Percentiles rank a stretch among this genome's conserved stretches.
phyloP scores from a whole-genome alignment of 1,139 yeast species.

The Debaryomycetaceae sp. region DNA sequence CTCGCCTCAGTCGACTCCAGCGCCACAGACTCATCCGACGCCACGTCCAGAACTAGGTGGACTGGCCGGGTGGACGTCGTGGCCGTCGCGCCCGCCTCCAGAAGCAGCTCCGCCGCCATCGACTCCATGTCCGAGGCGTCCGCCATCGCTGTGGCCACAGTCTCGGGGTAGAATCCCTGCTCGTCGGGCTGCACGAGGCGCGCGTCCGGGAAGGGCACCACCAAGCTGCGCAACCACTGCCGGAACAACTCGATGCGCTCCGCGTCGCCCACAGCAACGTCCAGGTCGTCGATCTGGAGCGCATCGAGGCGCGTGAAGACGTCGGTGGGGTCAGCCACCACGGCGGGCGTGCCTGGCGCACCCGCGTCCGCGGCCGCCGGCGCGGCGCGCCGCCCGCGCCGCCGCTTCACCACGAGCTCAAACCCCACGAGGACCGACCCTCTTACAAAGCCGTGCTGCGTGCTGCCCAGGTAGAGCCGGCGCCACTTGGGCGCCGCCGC shows the following conservation, averaged over 20 bases:
- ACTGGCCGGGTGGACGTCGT: too few species aligned
- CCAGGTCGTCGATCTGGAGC: slow-evolving; percentile 12
- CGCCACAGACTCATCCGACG: too few species aligned
- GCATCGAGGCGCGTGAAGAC: slow-evolving; percentile 9
- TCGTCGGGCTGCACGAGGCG: slow-evolving; percentile 25
- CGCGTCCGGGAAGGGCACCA: slow-evolving; percentile 28
- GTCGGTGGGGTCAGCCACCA: slow-evolving; percentile 7
- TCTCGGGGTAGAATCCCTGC: slow-evolving; percentile 39
- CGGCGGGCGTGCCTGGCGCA: slow-evolving; percentile 3
- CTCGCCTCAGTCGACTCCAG: too few species aligned
- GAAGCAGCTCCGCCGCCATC: too few species aligned
- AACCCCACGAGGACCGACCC: slow-evolving; percentile 56
- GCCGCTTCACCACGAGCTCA: slow-evolving; percentile 31
- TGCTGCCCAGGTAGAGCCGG: slow-evolving; percentile 42
- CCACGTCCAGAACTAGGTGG: too few species aligned
- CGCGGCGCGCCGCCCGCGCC: slow-evolving; percentile 9
- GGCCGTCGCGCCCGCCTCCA: too few species aligned
- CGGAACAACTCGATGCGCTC: slow-evolving; percentile 16
- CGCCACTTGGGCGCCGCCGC: slow-evolving; percentile 45
- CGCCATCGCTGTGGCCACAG: slow-evolving; percentile 13
- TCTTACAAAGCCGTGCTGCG: slow-evolving; percentile 47
- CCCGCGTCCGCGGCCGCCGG: not conserved
- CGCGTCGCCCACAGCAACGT: slow-evolving; percentile 6
- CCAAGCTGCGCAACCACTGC: slow-evolving; percentile 27
- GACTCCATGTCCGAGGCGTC: slow-evolving; percentile 33